Base-by-base conservation (phyloP, 2,329 filamentous ascomycete genomes). In the Venturia effusa region DNA sequence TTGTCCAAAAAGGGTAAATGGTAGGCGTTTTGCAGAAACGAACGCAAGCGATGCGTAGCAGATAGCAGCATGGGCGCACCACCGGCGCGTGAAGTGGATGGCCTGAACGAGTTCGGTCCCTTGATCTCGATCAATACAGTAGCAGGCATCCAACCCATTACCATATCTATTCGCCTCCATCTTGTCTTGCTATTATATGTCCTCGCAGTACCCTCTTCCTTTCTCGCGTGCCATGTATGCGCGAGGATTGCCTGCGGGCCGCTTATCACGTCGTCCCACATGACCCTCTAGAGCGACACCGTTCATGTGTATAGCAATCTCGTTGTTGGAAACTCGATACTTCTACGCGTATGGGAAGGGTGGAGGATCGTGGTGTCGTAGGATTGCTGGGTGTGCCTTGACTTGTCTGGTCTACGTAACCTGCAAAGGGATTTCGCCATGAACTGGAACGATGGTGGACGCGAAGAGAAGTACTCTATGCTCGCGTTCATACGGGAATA, bases 231-330 rank as follows among this genome's bases (percentile, higher is more conserved):
- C 69, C 68, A 71, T 59, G 60, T 71, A 54, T 71, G 67, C 13
- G 68, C 70, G 59, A 71, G 68, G 37, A 70, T 71, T 24, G 67
- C 68, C 24, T 54, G 32, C 10, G 22, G 11, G 10, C 10, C 24
- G 24, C 24, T 27, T 7, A 13, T 54, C 48, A 54, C 22, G 13
- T 32, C 24, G 24, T 54, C 11, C 41, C 19, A 6, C 24, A 24
- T 13, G 15, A 32, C 30, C 13, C 17, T n/a, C 3, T 54, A 24
- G 15, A 54, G 22, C 27, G 24, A 15, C 48, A 54, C 13, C 48
- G 48, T 30, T 32, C 15, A 8, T 27, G 48, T 54, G 6, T 54
- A 30, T 5, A 32, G 10, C 4, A 32, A 17, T 32, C 13, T 30
- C 48, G 32, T 55, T 1, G 17, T 32, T 48, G n/a, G 6, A 24